phyloP scores from a whole-genome alignment of 306 rosid species.

The Vicia villosa region DNA sequence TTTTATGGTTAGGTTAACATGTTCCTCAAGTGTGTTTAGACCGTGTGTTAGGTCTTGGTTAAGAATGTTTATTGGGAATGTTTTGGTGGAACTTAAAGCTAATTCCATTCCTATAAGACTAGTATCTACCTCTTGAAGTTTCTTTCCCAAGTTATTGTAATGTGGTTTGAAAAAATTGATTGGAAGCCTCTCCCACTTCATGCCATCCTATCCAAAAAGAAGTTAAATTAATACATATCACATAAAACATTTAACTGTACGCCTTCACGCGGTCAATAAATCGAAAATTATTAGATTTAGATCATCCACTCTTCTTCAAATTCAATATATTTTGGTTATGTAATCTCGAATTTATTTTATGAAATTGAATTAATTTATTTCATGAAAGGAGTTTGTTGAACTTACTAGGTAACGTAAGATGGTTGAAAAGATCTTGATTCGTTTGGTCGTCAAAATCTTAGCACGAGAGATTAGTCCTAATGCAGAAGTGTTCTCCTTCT shows the following conservation, averaged over 20 bases:
- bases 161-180: constrained; percentile 24
- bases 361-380: background rate
- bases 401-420: constrained; percentile 51
- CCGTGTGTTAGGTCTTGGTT: constrained; percentile 44
- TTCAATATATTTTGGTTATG: background rate
- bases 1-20: constrained; percentile 35
- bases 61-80: constrained; percentile 47
- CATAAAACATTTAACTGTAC: background rate
- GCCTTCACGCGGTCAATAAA: background rate
- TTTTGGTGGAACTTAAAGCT: constrained; percentile 45
- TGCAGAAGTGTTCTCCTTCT: constrained; percentile 45
- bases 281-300: background rate
- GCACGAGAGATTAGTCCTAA: constrained; percentile 49
- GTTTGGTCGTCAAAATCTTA: constrained; percentile 35
- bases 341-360: background rate
- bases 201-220: constrained; percentile 49
- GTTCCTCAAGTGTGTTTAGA: constrained; percentile 47
- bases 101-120: constrained; percentile 63
- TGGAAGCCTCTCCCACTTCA: constrained; percentile 65
- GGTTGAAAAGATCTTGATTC: constrained; percentile 43
- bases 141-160: constrained; percentile 33
- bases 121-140: constrained; percentile 45
- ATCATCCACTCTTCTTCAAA: background rate
- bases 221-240: background rate
- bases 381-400: background rate